Base-by-base conservation (phyloP, 495 filamentous ascomycete species). In the Tuber umbilicatum region DNA sequence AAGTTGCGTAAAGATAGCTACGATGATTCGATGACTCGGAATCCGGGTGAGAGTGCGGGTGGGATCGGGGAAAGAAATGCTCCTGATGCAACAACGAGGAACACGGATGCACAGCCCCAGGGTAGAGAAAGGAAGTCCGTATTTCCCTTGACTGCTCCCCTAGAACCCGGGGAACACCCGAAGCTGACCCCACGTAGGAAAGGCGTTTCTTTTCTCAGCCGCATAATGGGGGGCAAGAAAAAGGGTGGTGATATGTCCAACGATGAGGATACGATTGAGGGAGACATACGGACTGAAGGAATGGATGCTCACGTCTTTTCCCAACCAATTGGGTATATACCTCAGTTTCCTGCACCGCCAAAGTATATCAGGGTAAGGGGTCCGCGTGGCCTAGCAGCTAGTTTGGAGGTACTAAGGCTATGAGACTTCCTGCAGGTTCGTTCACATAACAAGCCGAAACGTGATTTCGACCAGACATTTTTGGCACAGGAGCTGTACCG, bases 171-270 rank as follows among this genome's bases (percentile, higher is more conserved):
- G 42, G 55, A 31, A 67, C 23, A 73, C 38, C 37, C 31, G 41
- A 73, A 74, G 75, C 81, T 85, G 78, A 85, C 73, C 80, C 69
- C 55, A 43, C 75, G 73, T 71, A 97, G 90, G 85, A 97, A 94
- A 84, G 92, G 92, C 9, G 90, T 91, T 41, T 97, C 93, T 21
- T 97, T 99, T 81, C 88, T 99, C 68, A 97, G 94, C 84, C 90
- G 93, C 60, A 91, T 98, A 77, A 94, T 94, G 77, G 89, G 91
- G 35, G 87, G 87, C 71, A 94, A 91, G 84, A 94, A 91, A 83
- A 92, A 89, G 80, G 64, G 35, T 17, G 70, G 68, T 23, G 89
- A 90, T 71, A 86, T 87, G 68, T 77, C 84, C 19, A 84, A 85
- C 43, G 93, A 96, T 79, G 89, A 92, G 81, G 90, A 89, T 78